A percentile compares a stretch with the other conserved stretches of the same genome.
Conservation (phyloP, 208 protist genomes). For the Blechomonas ayalai region DNA sequence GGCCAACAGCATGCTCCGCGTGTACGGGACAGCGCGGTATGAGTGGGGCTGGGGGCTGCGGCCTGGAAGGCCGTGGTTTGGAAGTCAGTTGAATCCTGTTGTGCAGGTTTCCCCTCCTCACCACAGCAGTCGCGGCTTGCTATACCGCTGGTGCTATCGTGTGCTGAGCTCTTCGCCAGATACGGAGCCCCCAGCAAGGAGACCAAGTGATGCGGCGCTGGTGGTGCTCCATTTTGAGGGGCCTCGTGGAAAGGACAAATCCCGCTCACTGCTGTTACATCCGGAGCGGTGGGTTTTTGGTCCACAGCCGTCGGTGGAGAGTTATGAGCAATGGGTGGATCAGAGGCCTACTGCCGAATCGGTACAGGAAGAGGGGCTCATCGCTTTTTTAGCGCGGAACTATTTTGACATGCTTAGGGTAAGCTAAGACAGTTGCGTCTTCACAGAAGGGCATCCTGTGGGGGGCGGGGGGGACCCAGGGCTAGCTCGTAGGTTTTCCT, state of each 20-base stretch:
- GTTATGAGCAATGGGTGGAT: conserved; percentile 62
- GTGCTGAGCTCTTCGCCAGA: not conserved
- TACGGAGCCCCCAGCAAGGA: not conserved
- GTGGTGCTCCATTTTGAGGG: conserved; percentile 86
- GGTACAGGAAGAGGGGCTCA: conserved; percentile 50
- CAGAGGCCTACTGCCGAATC: conserved; percentile 42
- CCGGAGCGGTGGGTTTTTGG: conserved; percentile 73
- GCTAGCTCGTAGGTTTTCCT: no score
- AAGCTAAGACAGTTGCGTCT: conserved; percentile 29
- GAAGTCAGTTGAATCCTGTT: conserved; percentile 31
- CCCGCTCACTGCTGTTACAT: conserved; percentile 64
- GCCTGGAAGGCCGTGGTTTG: conserved; percentile 58
- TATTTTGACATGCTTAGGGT: conserved; percentile 70
- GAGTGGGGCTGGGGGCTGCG: conserved; percentile 83
- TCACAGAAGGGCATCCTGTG: no score
- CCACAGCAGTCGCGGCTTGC: not conserved
- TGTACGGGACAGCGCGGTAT: conserved; percentile 70
- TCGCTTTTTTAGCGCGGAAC: conserved; percentile 63
- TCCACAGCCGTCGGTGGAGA: conserved; percentile 38
- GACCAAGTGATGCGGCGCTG: conserved; percentile 41
- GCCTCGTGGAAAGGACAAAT: conserved; percentile 41
- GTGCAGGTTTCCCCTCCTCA: not conserved
- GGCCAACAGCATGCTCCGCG: conserved; percentile 49
- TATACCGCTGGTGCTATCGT: not conserved
- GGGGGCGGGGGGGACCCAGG: no score